Base-by-base conservation (phyloP, 2,329 filamentous ascomycete species). In the Penicillium oxalicum region DNA sequence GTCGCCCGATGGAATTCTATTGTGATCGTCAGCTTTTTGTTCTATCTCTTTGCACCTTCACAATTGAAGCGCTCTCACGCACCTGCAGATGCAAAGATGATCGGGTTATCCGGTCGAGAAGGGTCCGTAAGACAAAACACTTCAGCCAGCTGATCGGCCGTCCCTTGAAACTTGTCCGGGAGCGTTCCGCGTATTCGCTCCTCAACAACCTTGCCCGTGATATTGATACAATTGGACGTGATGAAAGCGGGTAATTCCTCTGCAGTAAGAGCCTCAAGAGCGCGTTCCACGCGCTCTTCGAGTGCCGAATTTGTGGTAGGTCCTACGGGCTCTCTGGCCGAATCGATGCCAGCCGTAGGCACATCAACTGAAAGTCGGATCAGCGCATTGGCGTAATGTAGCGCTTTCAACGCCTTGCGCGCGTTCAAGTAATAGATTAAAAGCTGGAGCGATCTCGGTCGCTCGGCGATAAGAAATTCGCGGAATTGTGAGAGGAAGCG, bases 111-210 rank as follows among this genome's bases (percentile, higher is more conserved):
- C 2, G 77, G 73, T 49, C 84, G 74, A 1, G 83, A 86, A 9
- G 86, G 85, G 64, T 90, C 87, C 0, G 84, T 87, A 45, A 90
- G 65, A 62, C 86, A 90, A 57, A 89, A 90, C 0, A 88, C 85
- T 62, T 90, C 86, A 0, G 84, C 86, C 48, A 90, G 65, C 0
- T 84, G 86, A 62, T 89, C 84, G 0, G 84, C 86, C 24, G 85
- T 78, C 44, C 86, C 82, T 40, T 79, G 75, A 26, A 88, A 69
- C 56, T 83, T 75, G 0, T 77, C 71, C 3, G 84, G 80, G n/a
- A 88, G 65, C 2, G 79, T 85, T 5, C 84, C 83, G 0, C 82
- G 83, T 24, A 90, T 81, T 11, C 84, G 77, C 52, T 80, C 76
- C 54, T 81, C 79, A 28, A 90, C 83, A 18, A 84, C 85, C 12